Evolutionary conservation across 306 rosid species (phyloP).

Genomic region (Fagus sylvatica): DNA sequence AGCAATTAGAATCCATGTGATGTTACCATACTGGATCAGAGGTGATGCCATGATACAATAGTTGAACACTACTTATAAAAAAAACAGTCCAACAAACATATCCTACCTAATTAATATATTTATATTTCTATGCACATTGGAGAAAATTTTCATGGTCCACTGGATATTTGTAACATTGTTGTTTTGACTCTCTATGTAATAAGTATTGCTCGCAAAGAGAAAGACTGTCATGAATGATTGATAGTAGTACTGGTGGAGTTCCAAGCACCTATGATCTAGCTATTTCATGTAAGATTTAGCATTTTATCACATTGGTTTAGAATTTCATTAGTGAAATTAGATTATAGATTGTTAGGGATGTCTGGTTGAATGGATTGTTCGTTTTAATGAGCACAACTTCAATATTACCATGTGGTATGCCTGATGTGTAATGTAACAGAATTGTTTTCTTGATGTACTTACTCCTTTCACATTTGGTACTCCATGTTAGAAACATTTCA

Average conservation of each 20-base stretch:
- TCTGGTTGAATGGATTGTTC: neutral
- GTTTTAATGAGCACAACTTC: neutral
- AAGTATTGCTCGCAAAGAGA: neutral
- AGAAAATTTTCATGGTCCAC: neutral
- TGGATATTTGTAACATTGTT: neutral
- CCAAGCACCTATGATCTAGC: neutral
- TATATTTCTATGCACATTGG: neutral
- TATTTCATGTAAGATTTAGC: neutral
- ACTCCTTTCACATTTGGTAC: neutral
- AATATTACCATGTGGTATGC: neutral
- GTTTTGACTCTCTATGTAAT: neutral
- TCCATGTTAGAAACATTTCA: neutral
- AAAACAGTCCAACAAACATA: neutral
- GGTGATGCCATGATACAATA: neutral
- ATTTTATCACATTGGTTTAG: too few relatives aligned
- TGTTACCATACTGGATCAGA: neutral
- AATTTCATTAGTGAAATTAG: too few relatives aligned
- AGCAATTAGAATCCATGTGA: too few relatives aligned
- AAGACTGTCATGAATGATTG: neutral
- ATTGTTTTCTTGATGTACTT: neutral
- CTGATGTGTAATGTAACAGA: too few relatives aligned
- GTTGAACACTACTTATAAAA: neutral
- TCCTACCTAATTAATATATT: neutral
- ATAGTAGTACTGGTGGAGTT: neutral
- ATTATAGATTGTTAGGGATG: too few relatives aligned